phyloP scores from a whole-genome alignment of 2,329 filamentous ascomycete species.

The Didymella arachidicola region DNA sequence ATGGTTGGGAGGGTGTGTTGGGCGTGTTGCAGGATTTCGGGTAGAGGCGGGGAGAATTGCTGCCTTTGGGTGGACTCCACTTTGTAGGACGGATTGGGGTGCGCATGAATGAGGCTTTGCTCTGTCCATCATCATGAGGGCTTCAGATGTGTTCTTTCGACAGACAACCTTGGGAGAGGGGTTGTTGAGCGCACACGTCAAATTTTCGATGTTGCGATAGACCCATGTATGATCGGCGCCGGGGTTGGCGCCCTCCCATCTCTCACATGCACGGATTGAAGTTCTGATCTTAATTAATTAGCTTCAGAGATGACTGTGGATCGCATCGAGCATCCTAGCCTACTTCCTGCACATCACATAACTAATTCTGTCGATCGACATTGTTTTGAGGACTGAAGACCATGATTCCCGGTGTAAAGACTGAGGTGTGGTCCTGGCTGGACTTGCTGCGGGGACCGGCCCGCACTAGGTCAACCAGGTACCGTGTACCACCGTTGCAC shows the following conservation, averaged over 20 bases:
- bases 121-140: slow-evolving; percentile 14
- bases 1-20: slow-evolving; percentile 10
- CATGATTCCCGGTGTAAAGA: not conserved
- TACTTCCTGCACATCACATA: not conserved
- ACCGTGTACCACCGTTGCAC: slow-evolving; percentile 5
- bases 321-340: slow-evolving; percentile 4
- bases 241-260: slow-evolving; percentile 13
- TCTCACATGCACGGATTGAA: not conserved
- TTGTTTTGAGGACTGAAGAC: not conserved
- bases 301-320: not conserved
- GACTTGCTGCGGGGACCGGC: slow-evolving; percentile 16
- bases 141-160: not conserved
- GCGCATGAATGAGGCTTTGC: slow-evolving; percentile 1
- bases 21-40: slow-evolving; percentile 19
- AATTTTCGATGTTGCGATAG: slow-evolving; percentile 17
- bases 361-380: not conserved
- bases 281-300: not conserved
- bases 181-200: slow-evolving; percentile 4
- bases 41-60: not conserved
- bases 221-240: slow-evolving; percentile 22
- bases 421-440: not conserved
- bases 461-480: slow-evolving; percentile 12
- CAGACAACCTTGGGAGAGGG: not conserved
- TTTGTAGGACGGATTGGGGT: not conserved
- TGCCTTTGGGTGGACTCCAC: not conserved